Conservation (phyloP, 768 basidiomycete species). For the Rhodotorula diobovata region DNA sequence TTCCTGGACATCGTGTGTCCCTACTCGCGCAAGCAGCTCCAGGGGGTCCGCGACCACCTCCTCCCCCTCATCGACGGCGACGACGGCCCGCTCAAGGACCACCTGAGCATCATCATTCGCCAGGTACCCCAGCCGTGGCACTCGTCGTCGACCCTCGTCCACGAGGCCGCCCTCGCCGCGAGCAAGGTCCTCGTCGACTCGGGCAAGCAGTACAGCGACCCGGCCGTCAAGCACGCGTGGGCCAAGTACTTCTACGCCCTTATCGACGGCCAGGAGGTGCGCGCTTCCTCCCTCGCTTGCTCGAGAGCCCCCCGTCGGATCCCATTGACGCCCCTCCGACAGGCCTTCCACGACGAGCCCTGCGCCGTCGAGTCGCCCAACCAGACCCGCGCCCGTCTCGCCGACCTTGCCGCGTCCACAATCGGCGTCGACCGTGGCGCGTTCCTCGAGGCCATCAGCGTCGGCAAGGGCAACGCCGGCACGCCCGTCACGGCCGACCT, state of each 20-base stretch:
- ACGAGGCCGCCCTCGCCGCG: constrained; percentile 37
- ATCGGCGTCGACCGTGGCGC: constrained; percentile 11
- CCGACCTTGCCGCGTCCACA: constrained; percentile 18
- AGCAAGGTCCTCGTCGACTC: constrained; percentile 12
- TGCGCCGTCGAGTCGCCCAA: constrained; percentile 25
- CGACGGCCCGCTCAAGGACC: background rate
- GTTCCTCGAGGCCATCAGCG: constrained; percentile 16
- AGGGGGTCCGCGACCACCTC: constrained; percentile 12
- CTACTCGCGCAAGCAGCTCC: constrained; percentile 28
- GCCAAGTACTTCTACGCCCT: constrained; percentile 25
- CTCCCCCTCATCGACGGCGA: constrained; percentile 30
- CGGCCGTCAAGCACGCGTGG: background rate
- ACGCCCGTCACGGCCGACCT: constrained; percentile 29
- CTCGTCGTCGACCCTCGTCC: constrained; percentile 24
- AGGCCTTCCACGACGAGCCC: constrained; percentile 36
- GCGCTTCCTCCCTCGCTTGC: background rate
- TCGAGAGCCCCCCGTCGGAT: background rate
- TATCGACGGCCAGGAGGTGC: constrained; percentile 33
- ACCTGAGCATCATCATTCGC: constrained; percentile 26
- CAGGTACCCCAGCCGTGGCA: constrained; percentile 39
- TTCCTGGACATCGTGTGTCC: constrained; percentile 20
- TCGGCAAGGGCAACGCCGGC: constrained; percentile 29
- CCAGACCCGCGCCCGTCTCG: constrained; percentile 29
- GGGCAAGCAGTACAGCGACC: constrained; percentile 3
- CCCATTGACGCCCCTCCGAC: background rate